phyloP scores from a whole-genome alignment of 306 rosid species.

The Abrus pulchellus region DNA sequence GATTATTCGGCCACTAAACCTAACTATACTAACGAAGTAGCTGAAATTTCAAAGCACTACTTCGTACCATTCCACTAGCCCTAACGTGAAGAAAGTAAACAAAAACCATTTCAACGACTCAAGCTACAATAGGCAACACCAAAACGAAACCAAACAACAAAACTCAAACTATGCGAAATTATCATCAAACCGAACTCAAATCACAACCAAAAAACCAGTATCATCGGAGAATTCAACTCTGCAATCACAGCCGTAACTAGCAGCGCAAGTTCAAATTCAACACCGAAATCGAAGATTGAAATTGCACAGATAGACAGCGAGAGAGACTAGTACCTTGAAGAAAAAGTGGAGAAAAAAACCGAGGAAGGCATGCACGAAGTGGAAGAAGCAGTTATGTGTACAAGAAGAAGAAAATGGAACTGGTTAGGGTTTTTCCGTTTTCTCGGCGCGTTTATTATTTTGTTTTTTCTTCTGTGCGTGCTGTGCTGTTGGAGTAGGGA shows the following conservation, averaged over 20 bases:
- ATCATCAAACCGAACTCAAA: neutral
- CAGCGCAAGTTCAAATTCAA: conserved; percentile 6
- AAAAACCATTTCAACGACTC: neutral
- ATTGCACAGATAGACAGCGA: neutral
- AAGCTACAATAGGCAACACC: neutral
- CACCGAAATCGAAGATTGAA: neutral
- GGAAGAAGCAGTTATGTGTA: neutral
- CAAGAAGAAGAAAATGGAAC: neutral
- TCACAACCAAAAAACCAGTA: neutral
- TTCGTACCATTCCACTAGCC: neutral
- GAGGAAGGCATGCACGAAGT: conserved; percentile 17
- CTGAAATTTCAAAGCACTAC: neutral
- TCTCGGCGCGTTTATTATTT: neutral
- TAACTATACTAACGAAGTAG: conserved; percentile 9
- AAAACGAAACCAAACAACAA: neutral
- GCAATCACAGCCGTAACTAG: no score
- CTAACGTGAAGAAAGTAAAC: neutral
- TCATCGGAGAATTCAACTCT: neutral
- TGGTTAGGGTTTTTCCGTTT: conserved; percentile 44
- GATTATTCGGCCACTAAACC: neutral
- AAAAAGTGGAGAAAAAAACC: conserved; percentile 12
- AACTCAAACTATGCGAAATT: neutral
- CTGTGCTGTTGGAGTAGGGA: neutral
- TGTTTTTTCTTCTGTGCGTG: conserved; percentile 34
- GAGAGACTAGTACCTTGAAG: conserved; percentile 41